Percentiles rank a stretch among this genome's conserved stretches.
Evolutionary conservation across 805 yeast species (phyloP).

Genomic region (Starmerella cellae): DNA sequence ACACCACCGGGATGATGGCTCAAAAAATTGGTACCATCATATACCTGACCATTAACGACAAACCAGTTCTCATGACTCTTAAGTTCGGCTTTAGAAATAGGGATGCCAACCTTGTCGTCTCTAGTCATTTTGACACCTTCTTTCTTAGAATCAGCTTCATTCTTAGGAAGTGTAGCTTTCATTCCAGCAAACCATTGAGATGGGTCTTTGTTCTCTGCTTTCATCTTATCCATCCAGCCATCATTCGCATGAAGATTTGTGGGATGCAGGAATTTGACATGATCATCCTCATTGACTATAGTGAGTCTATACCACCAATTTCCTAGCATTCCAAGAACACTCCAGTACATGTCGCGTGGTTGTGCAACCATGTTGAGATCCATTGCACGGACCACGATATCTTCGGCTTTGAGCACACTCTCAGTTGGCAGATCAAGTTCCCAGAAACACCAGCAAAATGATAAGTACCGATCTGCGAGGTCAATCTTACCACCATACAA

Average conservation of each 20-base stretch:
- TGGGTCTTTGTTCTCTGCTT: constrained; percentile 12
- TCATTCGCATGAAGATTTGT: constrained; percentile 8
- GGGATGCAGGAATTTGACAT: constrained; percentile 22
- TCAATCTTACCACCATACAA: constrained; percentile 28
- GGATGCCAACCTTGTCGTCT: constrained; percentile 21
- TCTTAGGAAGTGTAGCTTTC: not conserved
- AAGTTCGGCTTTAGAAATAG: constrained; percentile 20
- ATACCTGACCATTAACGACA: constrained; percentile 28
- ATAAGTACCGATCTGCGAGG: constrained; percentile 27
- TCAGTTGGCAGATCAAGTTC: constrained; percentile 20
- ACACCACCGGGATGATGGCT: constrained; percentile 38
- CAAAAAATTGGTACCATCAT: constrained; percentile 28
- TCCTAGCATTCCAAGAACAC: constrained; percentile 29
- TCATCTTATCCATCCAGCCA: constrained; percentile 32
- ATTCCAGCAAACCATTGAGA: constrained; percentile 2
- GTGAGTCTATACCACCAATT: constrained; percentile 31
- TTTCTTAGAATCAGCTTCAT: not conserved
- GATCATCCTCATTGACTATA: constrained; percentile 18
- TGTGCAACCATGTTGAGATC: constrained; percentile 29
- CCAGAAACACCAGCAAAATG: constrained; percentile 31
- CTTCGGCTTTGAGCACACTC: constrained; percentile 22
- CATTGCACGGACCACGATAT: constrained; percentile 29
- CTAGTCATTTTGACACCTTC: constrained; percentile 24
- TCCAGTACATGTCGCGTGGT: constrained; percentile 32
- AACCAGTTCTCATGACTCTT: constrained; percentile 25